These are phyloP conservation scores for Monilinia polystroma DNA, from an alignment of 2,329 filamentous ascomycete species.

Conservation along the genomic window DNA sequence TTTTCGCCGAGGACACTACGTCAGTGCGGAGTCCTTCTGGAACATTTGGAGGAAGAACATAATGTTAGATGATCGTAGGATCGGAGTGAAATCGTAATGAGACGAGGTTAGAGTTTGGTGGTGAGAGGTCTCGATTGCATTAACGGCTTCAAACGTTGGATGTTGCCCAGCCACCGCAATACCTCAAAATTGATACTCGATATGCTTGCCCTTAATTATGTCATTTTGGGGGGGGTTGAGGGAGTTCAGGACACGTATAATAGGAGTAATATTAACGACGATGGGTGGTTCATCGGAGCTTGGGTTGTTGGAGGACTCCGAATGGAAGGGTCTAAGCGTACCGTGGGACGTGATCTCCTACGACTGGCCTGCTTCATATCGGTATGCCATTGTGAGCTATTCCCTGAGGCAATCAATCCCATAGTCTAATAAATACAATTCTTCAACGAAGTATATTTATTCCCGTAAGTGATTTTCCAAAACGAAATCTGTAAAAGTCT, in stretches of 20 bases:
- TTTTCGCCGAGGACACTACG: not conserved
- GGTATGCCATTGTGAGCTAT: not conserved
- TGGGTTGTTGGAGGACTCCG: not conserved
- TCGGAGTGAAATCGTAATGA: not conserved
- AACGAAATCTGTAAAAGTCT: not conserved
- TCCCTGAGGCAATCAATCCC: not conserved
- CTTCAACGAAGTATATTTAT: not conserved
- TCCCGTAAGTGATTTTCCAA: not conserved
- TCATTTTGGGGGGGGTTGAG: not conserved
- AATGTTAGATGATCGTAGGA: not conserved
- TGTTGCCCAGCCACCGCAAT: slow-evolving; percentile 6
- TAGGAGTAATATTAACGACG: not conserved
- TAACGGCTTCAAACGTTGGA: slow-evolving; percentile 1
- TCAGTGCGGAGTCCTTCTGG: slow-evolving; percentile 17
- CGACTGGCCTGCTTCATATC: not conserved
- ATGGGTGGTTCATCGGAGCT: slow-evolving; percentile 2
- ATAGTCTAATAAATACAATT: not conserved
- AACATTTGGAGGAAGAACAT: not conserved
- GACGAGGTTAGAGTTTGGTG: not conserved
- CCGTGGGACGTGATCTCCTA: not conserved
- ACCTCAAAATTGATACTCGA: not conserved
- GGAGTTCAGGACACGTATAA: not conserved
- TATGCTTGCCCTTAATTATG: not conserved
- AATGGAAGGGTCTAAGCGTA: not conserved
- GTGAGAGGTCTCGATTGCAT: slow-evolving; percentile 3